These are phyloP conservation scores for Mycotypha africana DNA, from an alignment of 371 early-diverging fungal genomes.

Conservation along the genomic window DNA sequence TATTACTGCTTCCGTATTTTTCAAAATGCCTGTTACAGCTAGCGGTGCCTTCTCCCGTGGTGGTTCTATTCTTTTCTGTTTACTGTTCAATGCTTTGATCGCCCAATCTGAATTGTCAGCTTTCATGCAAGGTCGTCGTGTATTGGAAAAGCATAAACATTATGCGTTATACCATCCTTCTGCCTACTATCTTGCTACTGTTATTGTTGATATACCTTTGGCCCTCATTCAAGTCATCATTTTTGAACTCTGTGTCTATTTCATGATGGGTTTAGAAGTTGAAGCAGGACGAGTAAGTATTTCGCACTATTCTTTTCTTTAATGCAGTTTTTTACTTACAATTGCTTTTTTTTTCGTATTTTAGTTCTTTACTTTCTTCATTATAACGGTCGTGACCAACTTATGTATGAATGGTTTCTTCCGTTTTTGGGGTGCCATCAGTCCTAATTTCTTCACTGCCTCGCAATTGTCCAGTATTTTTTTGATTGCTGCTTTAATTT, in stretches of 20 bases:
- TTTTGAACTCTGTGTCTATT: conserved; percentile 47
- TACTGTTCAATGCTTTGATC: conserved; percentile 56
- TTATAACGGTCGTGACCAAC: conserved; percentile 37
- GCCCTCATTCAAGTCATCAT: conserved; percentile 33
- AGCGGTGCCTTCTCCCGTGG: conserved; percentile 69
- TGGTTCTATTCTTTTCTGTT: conserved; percentile 59
- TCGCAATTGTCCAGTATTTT: conserved; percentile 49
- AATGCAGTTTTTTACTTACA: conserved; percentile 16
- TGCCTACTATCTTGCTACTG: conserved; percentile 57
- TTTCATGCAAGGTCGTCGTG: conserved; percentile 55
- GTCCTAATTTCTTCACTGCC: conserved; percentile 51
- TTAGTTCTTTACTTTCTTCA: conserved; percentile 48
- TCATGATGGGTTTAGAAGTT: conserved; percentile 50
- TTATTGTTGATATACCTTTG: conserved; percentile 40
- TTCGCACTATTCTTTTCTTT: too few species aligned
- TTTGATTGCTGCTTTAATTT: conserved; percentile 51
- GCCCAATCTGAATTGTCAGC: conserved; percentile 53
- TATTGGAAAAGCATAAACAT: conserved; percentile 64
- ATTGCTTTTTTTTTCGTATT: conserved; percentile 44
- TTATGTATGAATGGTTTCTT: conserved; percentile 51
- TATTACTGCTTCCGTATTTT: conserved; percentile 68
- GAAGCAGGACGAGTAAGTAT: conserved; percentile 55
- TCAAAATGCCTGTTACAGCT: conserved; percentile 42
- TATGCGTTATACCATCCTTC: conserved; percentile 64
- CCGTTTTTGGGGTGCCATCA: conserved; percentile 37